Evolutionary conservation across 192 early-diverging fungal species (phyloP), one percentile per base, ranked within the genome.

Genomic region (Coemansia asiatica): DNA sequence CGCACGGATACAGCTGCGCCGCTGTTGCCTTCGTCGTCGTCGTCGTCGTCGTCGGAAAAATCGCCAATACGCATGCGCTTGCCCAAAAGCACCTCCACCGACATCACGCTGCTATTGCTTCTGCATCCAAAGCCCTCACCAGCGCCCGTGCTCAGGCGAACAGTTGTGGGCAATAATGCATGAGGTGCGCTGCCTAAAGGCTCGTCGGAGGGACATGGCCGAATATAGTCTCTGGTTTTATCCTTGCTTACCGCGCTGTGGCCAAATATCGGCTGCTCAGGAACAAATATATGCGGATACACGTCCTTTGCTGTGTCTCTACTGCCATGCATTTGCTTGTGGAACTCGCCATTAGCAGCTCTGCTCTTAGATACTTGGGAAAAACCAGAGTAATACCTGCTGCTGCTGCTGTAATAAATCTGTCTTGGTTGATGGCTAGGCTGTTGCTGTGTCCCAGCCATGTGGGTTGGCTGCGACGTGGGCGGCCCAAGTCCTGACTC

Each of bases 1-100:
- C 1, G 87, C 86, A 1, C 84, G 76, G 1, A 84, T 84, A 2
- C 47, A 25, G 33, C 28, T 25, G 57, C 36, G 25, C 23, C 29
- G 28, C 6, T 60, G 57, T 22, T 44, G n/a, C 23, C 21, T 18
- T 67, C 65, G 15, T 67, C 65, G 31, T 67, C 56, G 16, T 67
- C 64, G 1, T 66, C 65, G 19, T 67, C 65, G 23, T 66, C 64
- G 47, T 67, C 65, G 4, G 51, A 54, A 60, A 60, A 67, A 27
- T 60, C 57, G 22, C 36, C 63, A 15, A 29, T 15, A 25, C 56
- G 64, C 18, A 35, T 57, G 19, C 35, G 65, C 48, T 36, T 57
- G 40, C 46, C 56, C 48, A 40, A 31, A 56, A 59, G 51, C 44
- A 47, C 15, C 46, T 18, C 22, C 25, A 35, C 40, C 6, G 40